Evolutionary conservation across 768 basidiomycete genomes (phyloP), one percentile per base, ranked within the genome.

Genomic region (Hydnum rufescens): DNA sequence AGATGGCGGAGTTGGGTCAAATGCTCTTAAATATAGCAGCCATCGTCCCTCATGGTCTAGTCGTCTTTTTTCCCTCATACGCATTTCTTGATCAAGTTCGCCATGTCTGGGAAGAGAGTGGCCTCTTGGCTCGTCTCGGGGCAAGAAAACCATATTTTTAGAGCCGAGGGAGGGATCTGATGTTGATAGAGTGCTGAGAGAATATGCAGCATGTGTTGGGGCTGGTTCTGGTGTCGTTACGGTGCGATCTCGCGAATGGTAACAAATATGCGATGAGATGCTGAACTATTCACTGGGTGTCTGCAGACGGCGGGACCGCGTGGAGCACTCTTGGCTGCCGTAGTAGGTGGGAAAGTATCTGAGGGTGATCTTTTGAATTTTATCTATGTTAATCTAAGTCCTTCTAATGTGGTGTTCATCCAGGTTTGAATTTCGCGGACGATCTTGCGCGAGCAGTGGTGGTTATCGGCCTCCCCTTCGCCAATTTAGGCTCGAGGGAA

Each of bases 271-370:
- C n/a, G n/a, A n/a, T n/a, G n/a, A n/a, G n/a, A n/a, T n/a, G n/a
- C n/a, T n/a, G n/a, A n/a, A n/a, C n/a, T n/a, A n/a, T n/a, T n/a
- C 8, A 39, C 34, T 39, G 34, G 34, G 34, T 39, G 8, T 32
- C 31, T 47, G 47, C 25, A 58, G 54, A 5, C 49, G 4, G 31
- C 29, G 58, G 58, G 64, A 56, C 57, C 56, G 52, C 60, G 64
- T 0, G 89, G 89, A 16, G 86, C 87, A 2, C 63, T 99, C 34
- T 68, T 99, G 3, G 80, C 97, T 52, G 93, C 95, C 2, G 95
- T 97, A 5, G 81, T 97, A 26, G 92, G 92, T 18, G 93, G 90
- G 26, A 97, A 96, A 62, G 73, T 99, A n/a, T 92, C 88, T 0
- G 95, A 99, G 66, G n/a, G n/a, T n/a, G n/a, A n/a, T n/a, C n/a